These are phyloP conservation scores for Amyloporia xantha DNA, from an alignment of 768 basidiomycete genomes.

Conservation along the genomic window DNA sequence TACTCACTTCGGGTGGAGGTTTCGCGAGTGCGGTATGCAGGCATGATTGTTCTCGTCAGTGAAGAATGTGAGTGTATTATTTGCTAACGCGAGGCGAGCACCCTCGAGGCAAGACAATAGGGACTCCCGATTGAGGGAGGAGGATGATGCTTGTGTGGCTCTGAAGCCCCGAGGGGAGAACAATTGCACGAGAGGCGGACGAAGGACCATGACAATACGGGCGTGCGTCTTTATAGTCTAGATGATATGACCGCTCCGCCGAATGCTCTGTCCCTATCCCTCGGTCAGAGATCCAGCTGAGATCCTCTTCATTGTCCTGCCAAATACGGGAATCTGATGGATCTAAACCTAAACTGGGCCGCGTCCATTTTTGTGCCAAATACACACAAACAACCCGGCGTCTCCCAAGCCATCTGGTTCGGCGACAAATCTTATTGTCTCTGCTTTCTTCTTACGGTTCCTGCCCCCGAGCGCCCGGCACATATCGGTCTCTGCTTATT, in stretches of 20 bases:
- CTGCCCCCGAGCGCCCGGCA: slow-evolving; percentile 16
- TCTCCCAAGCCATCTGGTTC: slow-evolving; percentile 15
- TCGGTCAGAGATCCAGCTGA: slow-evolving; percentile 14
- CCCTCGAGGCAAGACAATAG: slow-evolving; percentile 26
- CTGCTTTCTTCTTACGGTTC: slow-evolving; percentile 11
- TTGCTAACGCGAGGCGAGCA: slow-evolving; percentile 18
- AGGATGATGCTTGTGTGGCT: slow-evolving; percentile 42
- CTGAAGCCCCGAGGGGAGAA: slow-evolving; percentile 45
- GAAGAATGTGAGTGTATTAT: slow-evolving; percentile 25
- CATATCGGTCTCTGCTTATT: slow-evolving; percentile 17
- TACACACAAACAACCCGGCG: slow-evolving; percentile 14
- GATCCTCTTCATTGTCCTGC: slow-evolving; percentile 20
- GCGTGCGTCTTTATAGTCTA: slow-evolving; percentile 24
- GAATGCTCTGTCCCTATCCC: slow-evolving; percentile 15
- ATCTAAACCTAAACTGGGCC: slow-evolving; percentile 19
- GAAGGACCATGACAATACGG: slow-evolving; percentile 25
- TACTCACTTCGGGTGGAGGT: slow-evolving; percentile 47
- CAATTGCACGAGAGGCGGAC: slow-evolving; percentile 65
- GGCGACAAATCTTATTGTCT: slow-evolving; percentile 20
- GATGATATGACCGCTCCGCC: slow-evolving; percentile 21
- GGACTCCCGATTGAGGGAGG: slow-evolving; percentile 34
- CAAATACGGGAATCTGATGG: slow-evolving; percentile 12
- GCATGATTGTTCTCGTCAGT: slow-evolving; percentile 50
- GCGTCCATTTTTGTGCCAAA: slow-evolving; percentile 21
- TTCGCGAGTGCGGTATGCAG: slow-evolving; percentile 75